These are phyloP conservation scores for Anastatica hierochuntica DNA, from an alignment of 345 rosid genomes.

Conservation along the genomic window DNA sequence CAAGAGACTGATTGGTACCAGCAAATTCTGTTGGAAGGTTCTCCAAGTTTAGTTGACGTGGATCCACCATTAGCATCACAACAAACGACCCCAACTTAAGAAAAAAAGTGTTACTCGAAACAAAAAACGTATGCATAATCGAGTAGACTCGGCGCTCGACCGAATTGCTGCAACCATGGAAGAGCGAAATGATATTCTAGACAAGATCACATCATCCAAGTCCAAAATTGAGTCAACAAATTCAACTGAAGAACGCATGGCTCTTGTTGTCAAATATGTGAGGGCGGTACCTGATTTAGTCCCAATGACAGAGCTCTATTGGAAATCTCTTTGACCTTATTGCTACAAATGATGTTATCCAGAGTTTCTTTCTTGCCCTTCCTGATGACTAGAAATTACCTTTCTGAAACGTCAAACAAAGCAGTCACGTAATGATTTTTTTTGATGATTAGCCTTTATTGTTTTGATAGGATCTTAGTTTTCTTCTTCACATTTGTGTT, in stretches of 20 bases:
- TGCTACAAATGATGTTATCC: not conserved
- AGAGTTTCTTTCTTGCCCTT: too few relatives aligned
- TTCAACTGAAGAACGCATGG: not conserved
- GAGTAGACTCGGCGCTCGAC: not conserved
- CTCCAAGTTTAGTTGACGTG: not conserved
- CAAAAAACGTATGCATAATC: not conserved
- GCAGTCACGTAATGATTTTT: too few relatives aligned
- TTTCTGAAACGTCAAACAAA: too few relatives aligned
- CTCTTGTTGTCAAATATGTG: not conserved
- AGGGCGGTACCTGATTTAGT: not conserved
- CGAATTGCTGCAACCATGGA: conserved; percentile 6
- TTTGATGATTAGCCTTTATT: too few relatives aligned
- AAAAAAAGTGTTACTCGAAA: not conserved
- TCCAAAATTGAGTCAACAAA: not conserved
- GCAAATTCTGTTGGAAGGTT: not conserved
- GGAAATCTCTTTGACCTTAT: not conserved
- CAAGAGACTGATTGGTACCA: not conserved
- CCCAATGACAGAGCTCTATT: not conserved
- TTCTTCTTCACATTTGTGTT: too few relatives aligned
- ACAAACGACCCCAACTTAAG: not conserved
- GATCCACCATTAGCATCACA: not conserved
- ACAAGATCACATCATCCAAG: not conserved
- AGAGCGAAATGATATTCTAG: not conserved
- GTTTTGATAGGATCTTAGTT: too few relatives aligned
- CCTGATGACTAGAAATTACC: too few relatives aligned